phyloP scores from a whole-genome alignment of 257 asterid species.

The Echites panduratus region DNA sequence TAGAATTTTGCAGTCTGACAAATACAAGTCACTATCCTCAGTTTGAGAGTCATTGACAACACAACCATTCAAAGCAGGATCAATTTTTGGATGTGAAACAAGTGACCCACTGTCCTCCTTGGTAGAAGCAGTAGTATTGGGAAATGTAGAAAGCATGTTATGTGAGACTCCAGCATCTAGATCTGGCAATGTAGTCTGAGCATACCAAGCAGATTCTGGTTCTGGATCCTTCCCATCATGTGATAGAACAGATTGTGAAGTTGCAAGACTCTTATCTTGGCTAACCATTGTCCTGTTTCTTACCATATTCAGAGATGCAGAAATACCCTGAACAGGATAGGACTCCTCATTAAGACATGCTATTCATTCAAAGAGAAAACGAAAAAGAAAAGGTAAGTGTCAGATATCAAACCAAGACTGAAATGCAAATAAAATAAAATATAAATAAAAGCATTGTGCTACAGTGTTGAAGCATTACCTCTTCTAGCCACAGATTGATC shows the following conservation, averaged over 20 bases:
- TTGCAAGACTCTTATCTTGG: conserved; percentile 51
- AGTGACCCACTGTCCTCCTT: conserved; percentile 34
- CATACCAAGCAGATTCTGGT: conserved; percentile 32
- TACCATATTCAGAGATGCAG: conserved; percentile 34
- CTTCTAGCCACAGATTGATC: conserved; percentile 79
- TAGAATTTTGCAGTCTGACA: conserved; percentile 84
- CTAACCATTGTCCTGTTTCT: conserved; percentile 43
- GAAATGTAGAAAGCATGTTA: conserved; percentile 28
- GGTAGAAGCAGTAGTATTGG: conserved; percentile 38
- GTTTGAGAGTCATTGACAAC: conserved; percentile 85
- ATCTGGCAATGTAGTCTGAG: conserved; percentile 47
- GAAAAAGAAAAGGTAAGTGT: conserved; percentile 19
- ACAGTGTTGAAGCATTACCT: conserved; percentile 50
- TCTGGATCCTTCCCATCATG: conserved; percentile 48
- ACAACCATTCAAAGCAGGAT: conserved; percentile 34
- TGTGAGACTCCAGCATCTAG: conserved; percentile 33
- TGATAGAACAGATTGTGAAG: conserved; percentile 41
- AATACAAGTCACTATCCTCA: conserved; percentile 75
- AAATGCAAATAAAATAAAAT: conserved; percentile 11
- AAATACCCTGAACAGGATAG: conserved; percentile 62
- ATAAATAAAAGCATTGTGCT: conserved; percentile 16
- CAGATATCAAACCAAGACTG: conserved; percentile 23
- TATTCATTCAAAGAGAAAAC: conserved; percentile 29
- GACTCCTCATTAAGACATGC: conserved; percentile 90
- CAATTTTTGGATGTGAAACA: conserved; percentile 31